Evolutionary conservation across 164 flowering plant species (phyloP), one percentile per base, ranked within the genome.

Genomic region (Cinnamomum micranthum): DNA sequence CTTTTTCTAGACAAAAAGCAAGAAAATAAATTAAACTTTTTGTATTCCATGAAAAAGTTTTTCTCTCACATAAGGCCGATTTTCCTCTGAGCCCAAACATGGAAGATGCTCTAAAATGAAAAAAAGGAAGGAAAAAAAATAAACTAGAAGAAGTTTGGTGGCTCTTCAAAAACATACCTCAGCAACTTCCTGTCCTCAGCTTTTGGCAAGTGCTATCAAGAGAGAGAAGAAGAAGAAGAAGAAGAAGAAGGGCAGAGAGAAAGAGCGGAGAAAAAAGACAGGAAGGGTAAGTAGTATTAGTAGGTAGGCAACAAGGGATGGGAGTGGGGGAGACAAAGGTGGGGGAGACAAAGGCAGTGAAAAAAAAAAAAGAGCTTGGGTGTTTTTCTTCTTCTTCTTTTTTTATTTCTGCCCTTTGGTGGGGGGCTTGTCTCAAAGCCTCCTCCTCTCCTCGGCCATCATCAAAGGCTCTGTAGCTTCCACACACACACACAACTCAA

Each of bases 361-460:
- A 51, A 50, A 24, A 14, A 65, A 19, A n/a, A n/a, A 63, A 59
- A 52, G n/a, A 17, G 24, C 17, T 35, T 35, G 31, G 63, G 10
- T 13, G 19, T 50, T 52, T 52, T 23, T 27, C 5, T 10, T 11
- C 35, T 22, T 47, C 71, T 69, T 47, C 47, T 35, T 35, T 35
- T 6, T 41, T 41, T 22, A 59, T 50, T 47, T 70, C 19, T 70
- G 71, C 71, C 71, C 62, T 70, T 15, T 52, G 15, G 31, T 35
- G 47, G 71, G n/a, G 60, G 20, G 20, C 76, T 33, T 65, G 17
- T 20, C 50, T 73, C 70, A 47, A 23, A 64, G 63, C 63, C 59
- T 7, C 47, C 47, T 47, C 41, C 47, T 47, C 41, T 41, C 60
- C 70, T 73, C 60, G 64, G 60, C 63, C 75, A 73, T 73, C 62